These are phyloP conservation scores for Metschnikowia gruessii DNA, from an alignment of 805 yeast genomes.

Conservation along the genomic window DNA sequence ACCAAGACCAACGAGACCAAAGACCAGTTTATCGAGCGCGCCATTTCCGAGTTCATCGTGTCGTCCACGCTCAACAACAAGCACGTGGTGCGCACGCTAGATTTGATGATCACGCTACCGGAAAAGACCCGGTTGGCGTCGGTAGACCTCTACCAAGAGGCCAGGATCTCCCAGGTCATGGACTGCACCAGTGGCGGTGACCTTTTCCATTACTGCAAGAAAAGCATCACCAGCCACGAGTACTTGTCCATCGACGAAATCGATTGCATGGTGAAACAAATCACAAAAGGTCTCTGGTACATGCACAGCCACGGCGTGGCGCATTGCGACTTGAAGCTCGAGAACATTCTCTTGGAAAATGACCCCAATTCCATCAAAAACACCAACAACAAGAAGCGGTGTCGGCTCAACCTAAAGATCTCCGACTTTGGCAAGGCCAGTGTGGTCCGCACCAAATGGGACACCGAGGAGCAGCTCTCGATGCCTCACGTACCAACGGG, in stretches of 20 bases:
- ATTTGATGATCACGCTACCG: constrained; percentile 52
- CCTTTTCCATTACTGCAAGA: constrained; percentile 30
- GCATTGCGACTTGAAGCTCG: constrained; percentile 90
- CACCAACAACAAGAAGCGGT: constrained; percentile 2
- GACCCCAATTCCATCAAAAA: constrained; percentile 53
- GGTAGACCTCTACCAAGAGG: constrained; percentile 7
- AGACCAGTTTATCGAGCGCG: constrained; percentile 60
- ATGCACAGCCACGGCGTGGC: constrained; percentile 93
- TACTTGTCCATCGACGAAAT: constrained; percentile 52
- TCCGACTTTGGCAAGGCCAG: constrained; percentile 90
- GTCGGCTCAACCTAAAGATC: constrained; percentile 26
- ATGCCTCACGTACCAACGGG: constrained; percentile 70
- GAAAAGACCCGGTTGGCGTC: neutral
- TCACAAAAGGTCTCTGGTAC: constrained; percentile 74
- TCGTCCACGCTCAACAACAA: constrained; percentile 72
- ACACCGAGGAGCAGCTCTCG: constrained; percentile 42
- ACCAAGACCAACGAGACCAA: constrained; percentile 23
- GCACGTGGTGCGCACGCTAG: constrained; percentile 75
- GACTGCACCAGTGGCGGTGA: constrained; percentile 38
- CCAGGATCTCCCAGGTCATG: constrained; percentile 37
- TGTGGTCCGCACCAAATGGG: constrained; percentile 91
- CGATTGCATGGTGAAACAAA: constrained; percentile 87
- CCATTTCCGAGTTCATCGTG: constrained; percentile 88
- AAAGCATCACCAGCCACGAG: constrained; percentile 10
- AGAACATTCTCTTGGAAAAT: constrained; percentile 59